Base-by-base conservation (phyloP, 2,329 filamentous ascomycete genomes). In the Colletotrichum sojae region DNA sequence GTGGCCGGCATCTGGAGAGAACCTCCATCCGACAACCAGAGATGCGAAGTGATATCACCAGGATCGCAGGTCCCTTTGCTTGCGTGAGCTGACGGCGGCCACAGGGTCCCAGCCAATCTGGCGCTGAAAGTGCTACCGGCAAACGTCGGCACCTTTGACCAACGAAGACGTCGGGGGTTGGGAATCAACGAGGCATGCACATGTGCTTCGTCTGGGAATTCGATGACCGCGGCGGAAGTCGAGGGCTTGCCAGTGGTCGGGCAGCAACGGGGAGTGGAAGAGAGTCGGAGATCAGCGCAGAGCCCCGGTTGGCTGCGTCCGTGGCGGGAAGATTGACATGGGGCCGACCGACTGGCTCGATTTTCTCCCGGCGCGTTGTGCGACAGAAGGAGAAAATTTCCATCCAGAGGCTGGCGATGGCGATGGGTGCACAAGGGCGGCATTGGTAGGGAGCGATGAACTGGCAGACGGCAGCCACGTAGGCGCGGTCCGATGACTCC, bases 401-500 rank as follows among this genome's bases (percentile, higher is more conserved):
- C 18, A 15, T 27, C n/a, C 43, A 25, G 46, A 39, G 20, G 46
- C 13, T 25, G 31, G 31, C 16, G 27, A 49, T 20, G 25, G 20
- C 57, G 53, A 20, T 31, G 43, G 43, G 46, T 5, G 62, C 16
- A 53, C 9, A 45, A 25, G 53, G 40, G 45, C n/a, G 16, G 62
- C 45, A 62, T 20, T 27, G 45, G 48, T 20, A 40, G 62, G 31
- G 31, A 40, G 27, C 36, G 57, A 39, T 67, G 55, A 64, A 61
- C 18, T 45, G 57, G 55, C 55, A 46, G 22, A 61, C 22, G 51
- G 20, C 51, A 36, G 52, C 43, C 36, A 60, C 36, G n/a, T 55
- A 60, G 62, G 62, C 39, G 55, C 62, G 63, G 55, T 66, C 66
- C 55, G 55, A 56, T 60, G 62, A 66, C 62, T 55, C 16, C 16